These are phyloP conservation scores for Xylariaceae sp. DNA, from an alignment of 2,329 filamentous ascomycete species.

Conservation along the genomic window DNA sequence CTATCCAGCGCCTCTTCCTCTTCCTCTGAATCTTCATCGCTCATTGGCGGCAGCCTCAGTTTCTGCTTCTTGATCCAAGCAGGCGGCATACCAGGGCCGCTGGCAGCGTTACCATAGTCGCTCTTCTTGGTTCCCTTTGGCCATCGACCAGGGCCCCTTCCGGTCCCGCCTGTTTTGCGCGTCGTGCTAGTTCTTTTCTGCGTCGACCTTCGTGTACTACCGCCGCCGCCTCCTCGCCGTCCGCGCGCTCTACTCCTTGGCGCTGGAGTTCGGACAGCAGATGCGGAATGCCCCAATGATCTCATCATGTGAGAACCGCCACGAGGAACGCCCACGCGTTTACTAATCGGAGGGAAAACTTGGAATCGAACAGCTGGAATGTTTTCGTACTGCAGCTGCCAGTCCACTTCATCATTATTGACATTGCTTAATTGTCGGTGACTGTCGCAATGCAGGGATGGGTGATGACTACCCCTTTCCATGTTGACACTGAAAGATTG, in stretches of 20 bases:
- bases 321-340: constrained; percentile 44
- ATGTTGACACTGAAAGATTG: constrained; percentile 29
- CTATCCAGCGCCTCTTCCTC: constrained; percentile 30
- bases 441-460: constrained; percentile 19
- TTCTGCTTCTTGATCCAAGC: constrained; percentile 42
- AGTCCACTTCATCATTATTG: constrained; percentile 35
- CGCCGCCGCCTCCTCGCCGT: constrained; percentile 34
- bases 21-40: constrained; percentile 13
- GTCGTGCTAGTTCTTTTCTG: constrained; percentile 39
- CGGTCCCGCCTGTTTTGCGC: constrained; percentile 57
- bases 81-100: constrained; percentile 58
- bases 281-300: constrained; percentile 27
- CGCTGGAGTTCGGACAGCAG: constrained; percentile 32
- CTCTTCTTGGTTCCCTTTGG: constrained; percentile 64
- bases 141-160: constrained; percentile 60
- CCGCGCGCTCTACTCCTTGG: constrained; percentile 35
- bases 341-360: constrained; percentile 64
- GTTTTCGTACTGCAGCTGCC: constrained; percentile 45
- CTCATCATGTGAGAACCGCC: constrained; percentile 37
- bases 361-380: constrained; percentile 71
- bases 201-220: constrained; percentile 31
- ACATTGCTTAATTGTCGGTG: constrained; percentile 12
- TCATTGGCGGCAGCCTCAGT: constrained; percentile 7
- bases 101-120: constrained; percentile 62
- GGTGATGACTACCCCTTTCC: constrained; percentile 21